These are phyloP conservation scores for Penicillium occitanis DNA, from an alignment of 2,329 filamentous ascomycete species.

Conservation along the genomic window DNA sequence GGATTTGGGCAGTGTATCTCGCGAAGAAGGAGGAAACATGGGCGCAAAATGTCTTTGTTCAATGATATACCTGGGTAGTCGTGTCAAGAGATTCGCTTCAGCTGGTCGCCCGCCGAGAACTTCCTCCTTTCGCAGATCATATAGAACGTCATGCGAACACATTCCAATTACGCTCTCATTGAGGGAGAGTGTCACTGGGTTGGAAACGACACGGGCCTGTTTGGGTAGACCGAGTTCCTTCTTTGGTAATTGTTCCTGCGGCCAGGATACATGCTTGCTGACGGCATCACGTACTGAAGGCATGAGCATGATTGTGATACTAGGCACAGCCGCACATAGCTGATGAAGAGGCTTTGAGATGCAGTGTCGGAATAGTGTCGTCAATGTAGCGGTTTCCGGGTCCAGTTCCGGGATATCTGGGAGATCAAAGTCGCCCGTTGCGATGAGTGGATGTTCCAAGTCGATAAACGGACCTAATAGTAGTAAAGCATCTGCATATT, in stretches of 20 bases:
- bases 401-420: conserved; percentile 67
- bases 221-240: conserved; percentile 79
- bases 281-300: conserved; percentile 82
- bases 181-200: conserved; percentile 83
- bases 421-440: conserved; percentile 74
- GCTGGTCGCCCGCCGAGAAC: conserved; percentile 56
- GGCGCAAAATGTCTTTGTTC: conserved; percentile 92
- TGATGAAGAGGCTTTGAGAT: conserved; percentile 71
- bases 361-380: conserved; percentile 77
- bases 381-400: conserved; percentile 75
- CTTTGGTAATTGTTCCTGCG: conserved; percentile 68
- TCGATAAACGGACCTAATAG: conserved; percentile 88
- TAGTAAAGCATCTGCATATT: conserved; percentile 74
- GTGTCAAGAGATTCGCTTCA: conserved; percentile 63
- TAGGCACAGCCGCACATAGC: conserved; percentile 69
- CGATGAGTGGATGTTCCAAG: conserved; percentile 83
- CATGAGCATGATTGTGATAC: conserved; percentile 75
- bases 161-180: conserved; percentile 85
- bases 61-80: conserved; percentile 75
- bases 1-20: conserved; percentile 65
- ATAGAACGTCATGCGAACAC: conserved; percentile 79
- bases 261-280: conserved; percentile 83
- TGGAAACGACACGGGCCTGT: conserved; percentile 74
- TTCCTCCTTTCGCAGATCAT: conserved; percentile 76
- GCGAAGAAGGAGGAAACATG: conserved; percentile 75